Base-by-base conservation (phyloP, 257 asterid genomes). In the Fraxinus anomala region DNA sequence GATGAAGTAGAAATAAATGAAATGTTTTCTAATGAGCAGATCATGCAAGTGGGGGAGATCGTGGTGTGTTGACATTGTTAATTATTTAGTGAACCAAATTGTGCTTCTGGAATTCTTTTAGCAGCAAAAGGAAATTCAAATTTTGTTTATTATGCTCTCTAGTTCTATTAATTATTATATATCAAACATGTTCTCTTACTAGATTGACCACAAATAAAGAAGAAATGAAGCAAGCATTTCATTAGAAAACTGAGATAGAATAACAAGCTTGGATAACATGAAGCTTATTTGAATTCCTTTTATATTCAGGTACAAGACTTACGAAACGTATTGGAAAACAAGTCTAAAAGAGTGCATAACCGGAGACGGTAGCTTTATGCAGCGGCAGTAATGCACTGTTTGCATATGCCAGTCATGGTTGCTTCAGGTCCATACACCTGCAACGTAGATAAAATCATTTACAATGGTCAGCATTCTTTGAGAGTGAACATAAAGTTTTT, bases 351-450 rank as follows among this genome's bases (percentile, higher is more conserved):
- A 61, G 68, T 21, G 1, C 2, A 16, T 23, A 61, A 24, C 5
- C 17, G 0, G 33, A 61, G 30, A 61, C 4, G 33, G 33, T 21
- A 61, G 33, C 31, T 61, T 24, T 84, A 91, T 1, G 88, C 91
- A 83, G 82, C 78, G 49, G 93, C 86, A 91, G 87, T 85, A 70
- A 91, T 85, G 81, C 94, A 90, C 83, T 88, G 85, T 87, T 92
- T 89, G 80, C 96, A 91, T 72, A 92, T 92, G 77, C 97, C 97
- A 28, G 96, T 92, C 96, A 92, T 92, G 63, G 97, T 92, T 51
- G 97, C 97, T 90, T 89, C 97, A 12, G 94, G 97, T 72, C 97
- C 97, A n/a, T 92, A 91, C 72, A 92, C 94, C 97, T 92, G 80
- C 82, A 79, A 21, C 68, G 9, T 33, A 23, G 30, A 24, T 56